Base-by-base conservation (phyloP, 495 filamentous ascomycete genomes). In the Hyaloscypha hepaticicola region DNA sequence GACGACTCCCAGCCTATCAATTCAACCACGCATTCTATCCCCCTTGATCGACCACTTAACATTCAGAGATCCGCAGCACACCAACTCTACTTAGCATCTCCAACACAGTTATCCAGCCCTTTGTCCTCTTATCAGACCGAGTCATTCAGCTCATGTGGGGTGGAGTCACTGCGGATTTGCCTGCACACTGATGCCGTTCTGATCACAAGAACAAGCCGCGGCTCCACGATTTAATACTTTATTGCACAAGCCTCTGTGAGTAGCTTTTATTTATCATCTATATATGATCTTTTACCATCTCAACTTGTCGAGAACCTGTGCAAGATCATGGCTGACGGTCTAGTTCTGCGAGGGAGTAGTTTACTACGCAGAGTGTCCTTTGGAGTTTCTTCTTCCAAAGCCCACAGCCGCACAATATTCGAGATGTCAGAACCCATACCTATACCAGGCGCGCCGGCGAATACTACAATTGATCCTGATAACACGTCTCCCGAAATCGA, bases 381-480 rank as follows among this genome's bases (percentile, higher is more conserved):
- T 27, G 76, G 70, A 70, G 72, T 73, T 53, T 72, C 70, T 24
- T 72, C 75, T 65, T 63, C 70, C 34, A 75, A 58, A 12, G 33
- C 72, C 53, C 72, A 75, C 53, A 65, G 69, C 26, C 74, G 72
- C 24, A 75, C 77, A 26, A 69, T 80, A 29, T 69, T 71, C 72
- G 75, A 76, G 53, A 83, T 86, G 83, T 78, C 76, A 50, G 77
- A 78, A 60, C 68, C 74, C 22, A 74, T 79, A 38, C 68, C 64
- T 55, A 77, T 73, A 52, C 72, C 72, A 19, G 66, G 48, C 53
- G 45, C 68, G 29, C 62, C 49, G 45, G 14, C 56, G 16, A 68
- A 71, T 16, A 2, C 38, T 11, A 60, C 58, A 0, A 24, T 65
- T 38, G 67, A 66, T 45, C 24, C 16, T 38, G 61, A 60, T 27